Base-by-base conservation (phyloP, 1,139 yeast genomes). In the Eremothecium cymbalariae region DNA sequence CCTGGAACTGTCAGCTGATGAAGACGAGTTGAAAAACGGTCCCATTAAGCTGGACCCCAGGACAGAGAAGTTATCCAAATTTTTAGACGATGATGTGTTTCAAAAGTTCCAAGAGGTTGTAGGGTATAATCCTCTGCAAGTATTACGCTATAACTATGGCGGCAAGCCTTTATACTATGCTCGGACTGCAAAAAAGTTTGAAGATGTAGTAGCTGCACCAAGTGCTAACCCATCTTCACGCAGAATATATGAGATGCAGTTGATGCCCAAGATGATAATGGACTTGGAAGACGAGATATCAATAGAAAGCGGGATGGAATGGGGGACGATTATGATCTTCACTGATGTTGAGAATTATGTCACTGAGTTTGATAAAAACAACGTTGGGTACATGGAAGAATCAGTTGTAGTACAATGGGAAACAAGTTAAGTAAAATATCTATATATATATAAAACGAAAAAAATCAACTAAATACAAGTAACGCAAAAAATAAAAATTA, bases 381-480 rank as follows among this genome's bases (percentile, higher is more conserved):
- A 76, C 28, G 90, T 85, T 14, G 95, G 84, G 0, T 90, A 90
- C 50, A 72, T 79, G 1, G 86, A 83, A 53, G 98, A 90, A 58
- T 83, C 81, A 79, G 82, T 83, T 44, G 95, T 90, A 18, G 95
- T 88, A 8, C 98, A 90, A 60, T 90, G 97, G 97, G 98, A 90
- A 57, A 53, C 58, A 24, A 40, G 28, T 11, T 26, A 34, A 25
- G 33, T 20, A 22, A 25, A 24, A 11, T 24, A 9, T 13, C 18
- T 18, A 8, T 16, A n/a, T 23, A 9, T 18, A 15, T 22, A 19
- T 23, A 32, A 25, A 36, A 5, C 15, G 16, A 20, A 14, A 12
- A 11, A 5, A 8, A 16, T 20, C 9, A 16, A 21, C 2, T 39
- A 34, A 39, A 21, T 37, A 33, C 36, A 33, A 18, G 31, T 27